These are phyloP conservation scores for Aspergillus transmontanensis DNA, from an alignment of 2,329 filamentous ascomycete species.

Conservation along the genomic window DNA sequence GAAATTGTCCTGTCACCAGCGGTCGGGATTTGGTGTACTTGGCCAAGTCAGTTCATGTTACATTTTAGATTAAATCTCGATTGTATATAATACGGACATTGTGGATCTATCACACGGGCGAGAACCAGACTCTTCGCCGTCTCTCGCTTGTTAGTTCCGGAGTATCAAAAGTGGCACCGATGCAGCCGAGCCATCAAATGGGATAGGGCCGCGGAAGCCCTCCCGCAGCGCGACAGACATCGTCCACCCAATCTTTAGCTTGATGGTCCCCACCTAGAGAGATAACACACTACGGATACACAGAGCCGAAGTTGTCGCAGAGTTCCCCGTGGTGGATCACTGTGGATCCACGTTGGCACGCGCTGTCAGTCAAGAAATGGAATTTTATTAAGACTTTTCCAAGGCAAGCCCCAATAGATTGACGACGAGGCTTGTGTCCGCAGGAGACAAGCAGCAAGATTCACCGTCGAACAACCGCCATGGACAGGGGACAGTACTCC, in stretches of 20 bases:
- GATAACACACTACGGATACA: neutral
- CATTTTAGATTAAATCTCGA: neutral
- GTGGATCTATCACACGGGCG: neutral
- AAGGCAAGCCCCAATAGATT: neutral
- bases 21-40: neutral
- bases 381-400: neutral
- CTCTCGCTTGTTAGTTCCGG: neutral
- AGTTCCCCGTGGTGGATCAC: neutral
- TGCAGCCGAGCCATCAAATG: neutral
- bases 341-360: neutral
- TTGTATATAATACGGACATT: neutral
- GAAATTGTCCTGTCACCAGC: neutral
- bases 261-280: neutral
- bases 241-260: neutral
- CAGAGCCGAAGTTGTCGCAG: neutral
- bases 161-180: neutral
- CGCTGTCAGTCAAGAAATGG: neutral
- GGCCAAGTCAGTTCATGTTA: neutral
- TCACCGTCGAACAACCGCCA: neutral
- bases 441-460: neutral
- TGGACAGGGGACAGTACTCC: neutral
- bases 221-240: neutral
- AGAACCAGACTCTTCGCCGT: neutral
- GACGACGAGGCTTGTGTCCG: neutral
- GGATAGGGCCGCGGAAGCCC: neutral